Base-by-base conservation (phyloP, 371 early-diverging fungal genomes). In the Rhizomucor miehei region DNA sequence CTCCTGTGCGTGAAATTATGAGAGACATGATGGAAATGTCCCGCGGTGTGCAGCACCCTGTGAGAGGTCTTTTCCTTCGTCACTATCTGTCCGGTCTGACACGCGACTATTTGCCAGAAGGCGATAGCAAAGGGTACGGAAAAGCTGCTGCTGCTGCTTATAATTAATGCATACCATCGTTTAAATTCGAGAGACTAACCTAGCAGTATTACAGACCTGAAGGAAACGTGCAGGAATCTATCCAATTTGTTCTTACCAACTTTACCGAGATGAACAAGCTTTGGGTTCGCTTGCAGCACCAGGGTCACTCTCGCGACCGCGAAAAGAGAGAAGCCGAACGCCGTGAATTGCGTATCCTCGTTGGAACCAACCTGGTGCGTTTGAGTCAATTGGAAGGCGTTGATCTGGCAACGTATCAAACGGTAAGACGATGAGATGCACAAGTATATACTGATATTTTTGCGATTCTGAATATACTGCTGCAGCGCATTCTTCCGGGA, bases 261-360 rank as follows among this genome's bases (percentile, higher is more conserved):
- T 96, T 97, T 69, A 90, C 92, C 38, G 97, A 98, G 75, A 98
- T 96, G 97, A 97, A 97, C 76, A 98, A 97, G 74, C 82, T 98
- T 6, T 98, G 99, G 99, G 97, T 98, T 13, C 89, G 99, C 0
- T 71, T 96, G 53, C 99, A 98, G 72, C 91, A 94, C 73, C 94
- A 94, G 63, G 99, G 99, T 6, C 89, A 91, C 62, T 88, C 90
- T 24, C 80, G 92, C 12, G 98, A 98, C 65, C 84, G 91, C 12
- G 94, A 91, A 65, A 91, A 89, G 69, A 77, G 97, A 36, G 96
- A 97, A 69, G 83, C 87, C 52, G 98, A 98, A 80, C 88, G 99
- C 37, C 89, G 89, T 59, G 97, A 98, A 51, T 73, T 98, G 51
- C 82, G 91, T 51, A 90, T 93, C 58, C 81, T 98, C 35, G 95